A percentile compares a stretch with the other conserved stretches of the same genome.
phyloP scores from a whole-genome alignment of 345 rosid genomes.

The Populus deltoides region DNA sequence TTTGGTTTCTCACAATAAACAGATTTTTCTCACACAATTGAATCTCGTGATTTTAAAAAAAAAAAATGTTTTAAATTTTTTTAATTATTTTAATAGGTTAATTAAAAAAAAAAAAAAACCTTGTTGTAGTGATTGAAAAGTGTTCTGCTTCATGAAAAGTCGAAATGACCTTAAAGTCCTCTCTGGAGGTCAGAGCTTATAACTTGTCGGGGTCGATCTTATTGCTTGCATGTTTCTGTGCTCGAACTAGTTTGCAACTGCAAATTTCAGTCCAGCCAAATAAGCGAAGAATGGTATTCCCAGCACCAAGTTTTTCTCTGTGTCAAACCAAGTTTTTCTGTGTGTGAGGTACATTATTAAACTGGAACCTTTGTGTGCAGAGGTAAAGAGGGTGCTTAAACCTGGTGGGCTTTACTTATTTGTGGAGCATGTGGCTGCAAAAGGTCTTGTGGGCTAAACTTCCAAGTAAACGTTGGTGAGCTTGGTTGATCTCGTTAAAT shows the following conservation, averaged over 20 bases:
- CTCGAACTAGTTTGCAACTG: not conserved
- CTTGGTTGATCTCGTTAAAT: not conserved
- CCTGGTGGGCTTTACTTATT: conserved; percentile 76
- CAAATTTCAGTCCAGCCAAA: too few relatives aligned
- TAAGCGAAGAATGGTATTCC: too few relatives aligned
- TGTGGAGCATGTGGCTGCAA: conserved; percentile 85
- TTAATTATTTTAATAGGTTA: too few relatives aligned
- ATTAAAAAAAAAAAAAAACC: too few relatives aligned
- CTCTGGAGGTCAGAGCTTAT: too few relatives aligned
- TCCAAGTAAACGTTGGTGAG: not conserved
- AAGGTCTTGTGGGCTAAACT: conserved; percentile 42
- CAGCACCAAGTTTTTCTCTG: not conserved
- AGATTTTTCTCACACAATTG: not conserved
- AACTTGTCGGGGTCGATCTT: not conserved
- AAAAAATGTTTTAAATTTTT: too few relatives aligned
- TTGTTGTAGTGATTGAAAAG: not conserved
- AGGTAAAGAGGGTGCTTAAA: conserved; percentile 71
- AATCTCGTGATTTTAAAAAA: too few relatives aligned
- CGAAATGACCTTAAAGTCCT: not conserved
- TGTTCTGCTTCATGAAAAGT: not conserved
- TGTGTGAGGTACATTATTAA: not conserved
- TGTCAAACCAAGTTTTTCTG: not conserved
- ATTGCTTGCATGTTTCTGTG: not conserved
- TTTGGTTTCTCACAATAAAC: not conserved
- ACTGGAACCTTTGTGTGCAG: conserved; percentile 30